A percentile compares a stretch with the other conserved stretches of the same genome.
phyloP scores from a whole-genome alignment of 2,329 filamentous ascomycete genomes.

The Pyrenophora seminiperda region DNA sequence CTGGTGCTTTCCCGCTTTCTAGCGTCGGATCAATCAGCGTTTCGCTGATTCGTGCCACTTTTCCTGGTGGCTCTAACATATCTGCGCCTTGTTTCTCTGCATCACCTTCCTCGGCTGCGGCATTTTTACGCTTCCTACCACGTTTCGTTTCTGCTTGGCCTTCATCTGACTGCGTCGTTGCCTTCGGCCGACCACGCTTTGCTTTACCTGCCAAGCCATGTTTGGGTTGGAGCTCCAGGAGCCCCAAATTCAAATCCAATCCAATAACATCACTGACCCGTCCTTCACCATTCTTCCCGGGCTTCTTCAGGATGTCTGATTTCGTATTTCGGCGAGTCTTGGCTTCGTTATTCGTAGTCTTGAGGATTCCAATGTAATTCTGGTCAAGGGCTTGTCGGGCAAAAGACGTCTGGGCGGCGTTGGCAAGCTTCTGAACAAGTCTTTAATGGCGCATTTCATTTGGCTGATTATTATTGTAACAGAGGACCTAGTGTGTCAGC shows the following conservation, averaged over 20 bases:
- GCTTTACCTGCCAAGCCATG: constrained; percentile 8
- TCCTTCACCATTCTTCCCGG: not conserved
- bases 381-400: constrained; percentile 30
- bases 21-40: constrained; percentile 3
- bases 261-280: too few relatives aligned
- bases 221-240: too few relatives aligned
- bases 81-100: constrained; percentile 3
- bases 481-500: too few relatives aligned
- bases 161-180: constrained; percentile 2
- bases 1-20: too few relatives aligned
- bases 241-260: too few relatives aligned
- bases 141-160: constrained; percentile 2
- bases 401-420: constrained; percentile 33
- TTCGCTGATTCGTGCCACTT: constrained; percentile 7
- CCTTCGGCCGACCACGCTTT: constrained; percentile 7
- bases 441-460: constrained; percentile 12
- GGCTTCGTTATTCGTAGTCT: constrained; percentile 35
- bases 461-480: constrained; percentile 11
- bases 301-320: constrained; percentile 4
- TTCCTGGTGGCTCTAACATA: not conserved
- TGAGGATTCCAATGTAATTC: constrained; percentile 31
- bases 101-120: constrained; percentile 3
- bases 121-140: constrained; percentile 4
- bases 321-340: constrained; percentile 9
- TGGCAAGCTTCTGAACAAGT: constrained; percentile 23